Evolutionary conservation across 768 basidiomycete species (phyloP).

Genomic region (Steccherinum ochraceum): DNA sequence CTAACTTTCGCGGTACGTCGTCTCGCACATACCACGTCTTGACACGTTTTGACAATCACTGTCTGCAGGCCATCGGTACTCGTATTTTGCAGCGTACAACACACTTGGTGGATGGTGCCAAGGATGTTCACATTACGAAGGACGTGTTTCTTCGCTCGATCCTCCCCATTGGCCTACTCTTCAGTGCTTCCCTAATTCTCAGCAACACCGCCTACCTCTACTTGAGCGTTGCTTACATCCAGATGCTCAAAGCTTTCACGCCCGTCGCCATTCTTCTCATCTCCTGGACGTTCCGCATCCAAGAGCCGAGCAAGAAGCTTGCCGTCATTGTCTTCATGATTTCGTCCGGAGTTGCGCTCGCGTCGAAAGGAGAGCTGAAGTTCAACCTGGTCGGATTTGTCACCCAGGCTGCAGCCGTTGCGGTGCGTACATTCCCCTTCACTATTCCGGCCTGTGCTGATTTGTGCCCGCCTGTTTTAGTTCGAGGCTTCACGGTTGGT

Average conservation of each 20-base stretch:
- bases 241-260: conserved; percentile 96
- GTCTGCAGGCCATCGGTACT: conserved; percentile 69
- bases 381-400: conserved; percentile 88
- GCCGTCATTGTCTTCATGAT: conserved; percentile 86
- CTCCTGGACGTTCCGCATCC: conserved; percentile 84
- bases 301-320: conserved; percentile 80
- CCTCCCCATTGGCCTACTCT: conserved; percentile 88
- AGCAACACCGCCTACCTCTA: conserved; percentile 92
- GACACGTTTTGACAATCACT: conserved; percentile 1
- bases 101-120: conserved; percentile 66
- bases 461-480: conserved; percentile 33
- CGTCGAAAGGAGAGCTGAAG: conserved; percentile 81
- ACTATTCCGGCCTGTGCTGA: conserved; percentile 2
- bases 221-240: conserved; percentile 90
- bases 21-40: conserved; percentile 1
- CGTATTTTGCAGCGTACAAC: conserved; percentile 82
- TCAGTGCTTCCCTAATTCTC: conserved; percentile 86
- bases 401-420: conserved; percentile 82
- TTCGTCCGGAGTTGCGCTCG: conserved; percentile 82
- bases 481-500: conserved; percentile 94
- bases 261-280: conserved; percentile 90
- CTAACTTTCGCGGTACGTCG: conserved; percentile 56
- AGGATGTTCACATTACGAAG: conserved; percentile 74
- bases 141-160: conserved; percentile 80
- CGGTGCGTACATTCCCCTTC: conserved; percentile 39